Base-by-base conservation (phyloP, 1,284 basidiomycete genomes). In the Papiliotrema nemorosa region DNA sequence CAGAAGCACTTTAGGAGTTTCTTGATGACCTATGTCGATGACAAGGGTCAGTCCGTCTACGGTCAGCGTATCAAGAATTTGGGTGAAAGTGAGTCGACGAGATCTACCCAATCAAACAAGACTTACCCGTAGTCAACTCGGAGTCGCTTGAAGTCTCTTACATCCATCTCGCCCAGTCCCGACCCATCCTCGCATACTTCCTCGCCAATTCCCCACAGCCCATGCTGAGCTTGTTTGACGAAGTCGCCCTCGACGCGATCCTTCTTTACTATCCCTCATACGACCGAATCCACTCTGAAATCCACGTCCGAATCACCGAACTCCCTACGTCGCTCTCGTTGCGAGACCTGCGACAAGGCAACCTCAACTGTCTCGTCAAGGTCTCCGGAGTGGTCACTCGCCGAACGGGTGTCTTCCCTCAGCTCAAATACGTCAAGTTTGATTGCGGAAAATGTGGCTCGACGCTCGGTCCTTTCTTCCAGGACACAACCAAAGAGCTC, bases 381-480 rank as follows among this genome's bases (percentile, higher is more conserved):
- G 88, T 98, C 12, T 84, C 86, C 4, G 96, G 96, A 29, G 96
- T 99, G n/a, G 94, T 99, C 41, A 99, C 96, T 0, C 81, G 96
- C 49, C 83, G 96, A 42, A 91, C 85, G 10, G 94, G 96, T 21
- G 93, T 99, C 10, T 97, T 98, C 76, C 96, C 96, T 13, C 96
- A 99, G 75, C 79, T 99, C 58, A 98, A 99, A 77, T 97, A 97
- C 69, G 93, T 99, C 76, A 97, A 97, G 72, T 98, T 99, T 66
- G 91, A 98, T 75, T 99, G 96, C 74, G 80, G 80, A 47, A 93
- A 92, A 71, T 99, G 96, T 65, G 87, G 87, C 16, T 87, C 86
- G 21, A 84, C 90, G 12, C 80, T 98, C 5, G 96, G 96, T 13
- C 96, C 96, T 0, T 98, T 98, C 79, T 94, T 90, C 73, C 96